These are phyloP conservation scores for Elsinoe perseae DNA, from an alignment of 2,329 filamentous ascomycete genomes.

Conservation along the genomic window DNA sequence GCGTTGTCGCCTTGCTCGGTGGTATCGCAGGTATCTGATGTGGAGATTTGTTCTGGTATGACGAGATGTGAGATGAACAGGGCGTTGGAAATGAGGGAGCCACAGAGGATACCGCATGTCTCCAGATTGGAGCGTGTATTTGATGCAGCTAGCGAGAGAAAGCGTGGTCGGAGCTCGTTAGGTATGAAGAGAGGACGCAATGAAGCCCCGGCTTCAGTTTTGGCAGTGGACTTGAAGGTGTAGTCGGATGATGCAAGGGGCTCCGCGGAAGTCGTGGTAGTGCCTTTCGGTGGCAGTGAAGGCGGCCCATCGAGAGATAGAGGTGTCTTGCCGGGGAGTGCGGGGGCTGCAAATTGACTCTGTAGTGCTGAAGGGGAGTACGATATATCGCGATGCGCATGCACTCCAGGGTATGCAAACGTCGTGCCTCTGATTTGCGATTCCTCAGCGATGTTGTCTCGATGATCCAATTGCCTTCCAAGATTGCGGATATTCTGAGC, in stretches of 20 bases:
- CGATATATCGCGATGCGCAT: background rate
- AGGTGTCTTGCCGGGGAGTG: constrained; percentile 12
- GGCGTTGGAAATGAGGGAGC: constrained; percentile 83
- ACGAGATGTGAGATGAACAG: constrained; percentile 83
- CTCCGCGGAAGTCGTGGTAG: constrained; percentile 22
- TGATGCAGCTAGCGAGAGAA: constrained; percentile 62
- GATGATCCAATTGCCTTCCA: constrained; percentile 8
- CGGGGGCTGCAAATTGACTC: background rate
- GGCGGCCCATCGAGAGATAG: constrained; percentile 20
- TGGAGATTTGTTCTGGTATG: constrained; percentile 84
- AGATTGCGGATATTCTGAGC: constrained; percentile 11
- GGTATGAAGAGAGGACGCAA: constrained; percentile 86
- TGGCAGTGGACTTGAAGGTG: constrained; percentile 76
- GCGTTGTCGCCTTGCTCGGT: constrained; percentile 63
- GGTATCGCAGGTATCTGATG: constrained; percentile 90
- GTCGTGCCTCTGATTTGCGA: background rate
- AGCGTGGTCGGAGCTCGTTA: constrained; percentile 61
- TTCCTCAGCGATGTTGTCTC: background rate
- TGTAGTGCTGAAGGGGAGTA: background rate
- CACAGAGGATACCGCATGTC: constrained; percentile 91
- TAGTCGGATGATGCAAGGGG: constrained; percentile 49
- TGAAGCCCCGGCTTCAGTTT: constrained; percentile 80
- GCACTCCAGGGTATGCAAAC: constrained; percentile 11
- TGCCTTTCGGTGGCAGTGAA: constrained; percentile 26
- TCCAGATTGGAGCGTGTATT: constrained; percentile 82